Percentiles rank a stretch among this genome's conserved stretches.
These are phyloP conservation scores for Alternaria triticimaculans DNA, from an alignment of 2,329 filamentous ascomycete genomes.

Conservation along the genomic window DNA sequence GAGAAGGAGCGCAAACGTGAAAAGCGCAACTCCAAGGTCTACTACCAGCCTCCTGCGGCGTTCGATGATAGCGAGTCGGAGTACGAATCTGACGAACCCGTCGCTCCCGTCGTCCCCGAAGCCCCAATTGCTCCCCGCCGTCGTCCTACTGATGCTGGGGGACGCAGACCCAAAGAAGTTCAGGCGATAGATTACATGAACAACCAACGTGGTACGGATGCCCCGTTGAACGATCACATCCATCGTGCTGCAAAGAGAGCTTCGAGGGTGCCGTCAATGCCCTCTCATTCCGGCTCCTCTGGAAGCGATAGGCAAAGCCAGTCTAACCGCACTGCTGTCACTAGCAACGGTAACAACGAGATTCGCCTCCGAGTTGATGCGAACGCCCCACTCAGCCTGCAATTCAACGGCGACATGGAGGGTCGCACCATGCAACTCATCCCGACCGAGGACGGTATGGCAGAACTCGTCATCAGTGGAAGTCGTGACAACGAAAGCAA, in stretches of 20 bases:
- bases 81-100: slow-evolving; percentile 8
- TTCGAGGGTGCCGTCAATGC: slow-evolving; percentile 34
- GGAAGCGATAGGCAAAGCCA: slow-evolving; percentile 38
- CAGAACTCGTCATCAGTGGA: slow-evolving; percentile 44
- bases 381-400: slow-evolving; percentile 40
- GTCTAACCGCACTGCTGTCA: slow-evolving; percentile 36
- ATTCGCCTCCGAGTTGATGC: slow-evolving; percentile 47
- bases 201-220: slow-evolving; percentile 34
- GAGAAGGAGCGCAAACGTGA: slow-evolving; percentile 19
- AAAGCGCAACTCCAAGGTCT: slow-evolving; percentile 21
- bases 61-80: slow-evolving; percentile 25
- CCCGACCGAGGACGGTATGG: slow-evolving; percentile 45
- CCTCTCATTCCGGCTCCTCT: slow-evolving; percentile 39
- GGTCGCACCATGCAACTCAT: slow-evolving; percentile 45
- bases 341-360: slow-evolving; percentile 39
- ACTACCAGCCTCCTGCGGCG: slow-evolving; percentile 16
- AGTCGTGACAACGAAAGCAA: slow-evolving; percentile 13
- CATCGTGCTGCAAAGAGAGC: slow-evolving; percentile 38
- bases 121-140: slow-evolving; percentile 16
- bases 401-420: slow-evolving; percentile 48
- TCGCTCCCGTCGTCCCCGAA: slow-evolving; percentile 5
- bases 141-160: slow-evolving; percentile 30
- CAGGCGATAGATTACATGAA: slow-evolving; percentile 42
- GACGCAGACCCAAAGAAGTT: slow-evolving; percentile 27
- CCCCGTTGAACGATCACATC: slow-evolving; percentile 34